A percentile compares a stretch with the other conserved stretches of the same genome.
These are phyloP conservation scores for Grosmannia serpens DNA, from an alignment of 2,329 filamentous ascomycete genomes.

Conservation along the genomic window DNA sequence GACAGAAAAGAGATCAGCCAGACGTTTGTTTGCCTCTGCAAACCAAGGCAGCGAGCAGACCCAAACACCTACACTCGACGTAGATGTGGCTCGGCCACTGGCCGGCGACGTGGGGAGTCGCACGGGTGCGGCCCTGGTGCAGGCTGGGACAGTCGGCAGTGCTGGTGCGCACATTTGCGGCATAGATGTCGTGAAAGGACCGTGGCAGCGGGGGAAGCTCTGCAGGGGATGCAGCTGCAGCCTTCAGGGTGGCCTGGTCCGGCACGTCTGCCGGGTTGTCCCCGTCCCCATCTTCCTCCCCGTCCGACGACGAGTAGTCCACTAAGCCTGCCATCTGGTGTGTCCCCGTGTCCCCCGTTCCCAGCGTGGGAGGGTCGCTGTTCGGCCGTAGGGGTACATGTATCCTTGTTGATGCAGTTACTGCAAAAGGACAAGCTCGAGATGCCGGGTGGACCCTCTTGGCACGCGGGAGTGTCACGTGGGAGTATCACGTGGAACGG, in stretches of 20 bases:
- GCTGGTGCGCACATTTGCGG: slow-evolving; percentile 65
- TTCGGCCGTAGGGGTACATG: not conserved
- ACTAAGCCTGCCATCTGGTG: slow-evolving; percentile 17
- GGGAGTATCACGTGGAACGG: not conserved
- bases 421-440: not conserved
- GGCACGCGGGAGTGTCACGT: not conserved
- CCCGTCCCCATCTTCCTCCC: slow-evolving; percentile 7
- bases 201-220: slow-evolving; percentile 63
- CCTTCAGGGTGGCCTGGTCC: not conserved
- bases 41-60: not conserved
- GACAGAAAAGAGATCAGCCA: not conserved
- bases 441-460: not conserved
- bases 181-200: slow-evolving; percentile 81
- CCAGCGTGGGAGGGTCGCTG: not conserved
- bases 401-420: not conserved
- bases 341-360: not conserved
- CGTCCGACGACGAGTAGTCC: slow-evolving; percentile 25
- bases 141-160: slow-evolving; percentile 71
- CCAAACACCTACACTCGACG: slow-evolving; percentile 62
- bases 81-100: slow-evolving; percentile 93
- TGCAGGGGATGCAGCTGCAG: slow-evolving; percentile 4
- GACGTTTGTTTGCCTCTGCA: no score
- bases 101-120: slow-evolving; percentile 73
- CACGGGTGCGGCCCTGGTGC: slow-evolving; percentile 74
- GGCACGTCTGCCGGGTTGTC: not conserved